Conservation (phyloP, 306 rosid genomes). For the Nissolia schottii region DNA sequence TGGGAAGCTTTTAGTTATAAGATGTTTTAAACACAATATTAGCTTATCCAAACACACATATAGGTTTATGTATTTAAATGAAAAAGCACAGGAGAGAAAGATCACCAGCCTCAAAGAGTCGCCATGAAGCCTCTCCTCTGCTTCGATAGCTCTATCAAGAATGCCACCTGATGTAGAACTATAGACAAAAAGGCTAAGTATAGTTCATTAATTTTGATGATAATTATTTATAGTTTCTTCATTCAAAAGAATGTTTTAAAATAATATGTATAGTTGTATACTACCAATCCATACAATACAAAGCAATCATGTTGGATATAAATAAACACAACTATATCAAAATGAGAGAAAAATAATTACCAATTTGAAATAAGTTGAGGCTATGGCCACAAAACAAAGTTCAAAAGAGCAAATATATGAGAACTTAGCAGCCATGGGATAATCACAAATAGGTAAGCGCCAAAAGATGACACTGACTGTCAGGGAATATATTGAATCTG, state of each 20-base stretch:
- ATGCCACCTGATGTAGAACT: conserved; percentile 76
- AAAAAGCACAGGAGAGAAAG: conserved; percentile 26
- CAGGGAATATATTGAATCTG: conserved; percentile 22
- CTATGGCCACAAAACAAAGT: background rate
- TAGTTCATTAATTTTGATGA: background rate
- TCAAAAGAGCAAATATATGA: background rate
- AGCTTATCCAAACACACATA: too few species aligned
- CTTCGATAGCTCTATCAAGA: conserved; percentile 77
- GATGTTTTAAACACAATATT: too few species aligned
- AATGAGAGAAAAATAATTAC: conserved; percentile 13
- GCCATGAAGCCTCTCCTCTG: conserved; percentile 66
- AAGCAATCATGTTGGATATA: conserved; percentile 12
- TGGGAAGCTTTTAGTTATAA: too few species aligned
- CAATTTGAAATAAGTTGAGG: background rate
- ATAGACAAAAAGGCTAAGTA: conserved; percentile 20
- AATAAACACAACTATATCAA: background rate
- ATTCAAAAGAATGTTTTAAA: background rate
- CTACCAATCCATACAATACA: conserved; percentile 11
- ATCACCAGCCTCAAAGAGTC: conserved; percentile 90
- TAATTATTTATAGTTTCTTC: background rate
- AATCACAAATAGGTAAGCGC: conserved; percentile 11
- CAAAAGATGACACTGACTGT: conserved; percentile 1
- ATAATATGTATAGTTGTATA: background rate
- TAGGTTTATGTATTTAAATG: background rate
- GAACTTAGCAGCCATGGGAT: background rate